Base-by-base conservation (phyloP, 345 rosid species). In the Citrus unshiu region DNA sequence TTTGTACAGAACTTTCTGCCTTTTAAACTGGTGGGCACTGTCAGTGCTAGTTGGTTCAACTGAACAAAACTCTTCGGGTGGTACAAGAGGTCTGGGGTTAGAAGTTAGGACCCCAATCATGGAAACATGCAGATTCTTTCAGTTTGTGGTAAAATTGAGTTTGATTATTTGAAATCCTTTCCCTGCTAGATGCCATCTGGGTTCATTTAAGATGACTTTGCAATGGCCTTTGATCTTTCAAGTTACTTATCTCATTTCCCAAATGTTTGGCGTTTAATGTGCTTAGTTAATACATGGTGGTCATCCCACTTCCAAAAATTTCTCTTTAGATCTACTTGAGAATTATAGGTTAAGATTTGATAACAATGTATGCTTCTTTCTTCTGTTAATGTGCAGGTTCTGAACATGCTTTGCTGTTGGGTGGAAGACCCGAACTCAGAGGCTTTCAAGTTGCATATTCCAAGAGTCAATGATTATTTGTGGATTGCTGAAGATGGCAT, bases 401-500 rank as follows among this genome's bases (percentile, higher is more conserved):
- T 96, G 78, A 94, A 96, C 83, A 93, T 96, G 98, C 94, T 96
- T 80, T 96, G 98, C 85, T 94, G 98, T 82, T 94, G 99, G 99
- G 95, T 90, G 78, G 99, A 96, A 81, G 98, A 96, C 81, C 98
- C 97, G 78, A 93, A 93, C 74, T 94, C 99, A 68, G 98, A 94
- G 83, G 94, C 98, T 82, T 96, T 93, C 82, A 94, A 96, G 76
- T 82, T 90, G 84, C 99, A 96, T 82, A 87, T 96, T 80, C 94
- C 97, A 70, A 88, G 99, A 86, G 76, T 96, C 72, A 35, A 89
- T 80, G 99, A 96, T 83, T 94, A 86, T 81, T 86, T 96, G 57
- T 96, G 99, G 99, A 6, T 94, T 78, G 98, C 99, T 72, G 98
- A 96, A 90, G 99, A 96, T 89, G 99, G 99, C 81, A 93, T 94